Evolutionary conservation across 331 rosid species (phyloP).

Genomic region (Acacia pycnantha): DNA sequence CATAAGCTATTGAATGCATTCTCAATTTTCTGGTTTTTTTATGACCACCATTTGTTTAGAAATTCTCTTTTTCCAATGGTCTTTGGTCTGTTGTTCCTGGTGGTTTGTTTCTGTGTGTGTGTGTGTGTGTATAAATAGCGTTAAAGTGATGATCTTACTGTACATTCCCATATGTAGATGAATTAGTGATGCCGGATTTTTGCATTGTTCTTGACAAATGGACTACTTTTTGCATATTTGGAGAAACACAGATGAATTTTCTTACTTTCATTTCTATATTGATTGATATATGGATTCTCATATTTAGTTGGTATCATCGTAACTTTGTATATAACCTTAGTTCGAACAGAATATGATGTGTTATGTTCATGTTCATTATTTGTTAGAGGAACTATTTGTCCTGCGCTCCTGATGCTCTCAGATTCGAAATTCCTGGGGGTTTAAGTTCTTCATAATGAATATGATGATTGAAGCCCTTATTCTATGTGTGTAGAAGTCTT

Average conservation of each 20-base stretch:
- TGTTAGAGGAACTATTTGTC: background rate
- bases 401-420: background rate
- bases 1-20: no score
- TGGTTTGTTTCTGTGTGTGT: background rate
- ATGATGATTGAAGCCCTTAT: background rate
- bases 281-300: background rate
- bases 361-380: background rate
- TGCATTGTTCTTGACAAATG: background rate
- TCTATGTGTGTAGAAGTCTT: background rate
- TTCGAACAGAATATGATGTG: background rate
- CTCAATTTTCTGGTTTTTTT: no score
- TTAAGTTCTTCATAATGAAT: background rate
- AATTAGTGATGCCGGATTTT: background rate
- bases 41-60: no score
- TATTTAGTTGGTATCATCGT: background rate
- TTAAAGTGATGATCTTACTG: background rate
- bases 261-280: background rate
- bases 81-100: background rate
- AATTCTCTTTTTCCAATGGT: no score
- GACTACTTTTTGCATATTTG: slow-evolving; percentile 1
- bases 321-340: background rate
- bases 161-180: background rate
- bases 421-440: background rate
- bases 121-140: no score
- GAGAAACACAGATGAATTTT: background rate